These are phyloP conservation scores for Leishmania gerbilli DNA, from an alignment of 208 protist species.

Conservation along the genomic window DNA sequence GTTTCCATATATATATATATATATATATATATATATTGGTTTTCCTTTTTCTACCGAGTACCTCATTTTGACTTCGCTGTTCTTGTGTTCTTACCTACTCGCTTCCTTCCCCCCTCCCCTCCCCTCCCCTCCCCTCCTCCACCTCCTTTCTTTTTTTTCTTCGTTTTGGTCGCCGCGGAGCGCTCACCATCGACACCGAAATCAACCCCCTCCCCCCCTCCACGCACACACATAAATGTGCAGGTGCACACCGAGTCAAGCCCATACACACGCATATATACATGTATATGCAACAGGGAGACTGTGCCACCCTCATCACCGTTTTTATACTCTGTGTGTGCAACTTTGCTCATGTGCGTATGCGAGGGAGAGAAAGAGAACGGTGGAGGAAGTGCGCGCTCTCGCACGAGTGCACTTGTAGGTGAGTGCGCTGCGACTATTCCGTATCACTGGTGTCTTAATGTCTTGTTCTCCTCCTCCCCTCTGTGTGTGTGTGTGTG, in stretches of 20 bases:
- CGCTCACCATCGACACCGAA: neutral
- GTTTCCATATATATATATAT: neutral
- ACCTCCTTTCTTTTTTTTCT: conserved; percentile 10
- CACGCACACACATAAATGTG: neutral
- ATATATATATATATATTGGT: neutral
- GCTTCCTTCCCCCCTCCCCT: neutral
- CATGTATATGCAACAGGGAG: neutral
- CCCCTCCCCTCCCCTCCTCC: neutral
- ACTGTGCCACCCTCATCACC: neutral
- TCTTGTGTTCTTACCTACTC: neutral
- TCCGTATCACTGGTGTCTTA: neutral
- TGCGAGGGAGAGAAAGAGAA: neutral
- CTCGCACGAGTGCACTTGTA: neutral
- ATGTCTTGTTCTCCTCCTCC: neutral
- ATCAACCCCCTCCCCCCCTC: neutral
- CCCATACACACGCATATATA: too few species aligned
- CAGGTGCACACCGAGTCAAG: too few species aligned
- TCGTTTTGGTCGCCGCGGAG: neutral
- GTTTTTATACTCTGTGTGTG: neutral
- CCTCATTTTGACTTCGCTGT: neutral
- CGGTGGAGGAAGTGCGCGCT: neutral
- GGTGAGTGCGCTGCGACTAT: neutral
- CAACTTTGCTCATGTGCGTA: neutral
- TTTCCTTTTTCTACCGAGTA: neutral
- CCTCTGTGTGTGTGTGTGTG: neutral